Evolutionary conservation across 208 protist species (phyloP).

Genomic region (Acanthamoeba healyi): DNA sequence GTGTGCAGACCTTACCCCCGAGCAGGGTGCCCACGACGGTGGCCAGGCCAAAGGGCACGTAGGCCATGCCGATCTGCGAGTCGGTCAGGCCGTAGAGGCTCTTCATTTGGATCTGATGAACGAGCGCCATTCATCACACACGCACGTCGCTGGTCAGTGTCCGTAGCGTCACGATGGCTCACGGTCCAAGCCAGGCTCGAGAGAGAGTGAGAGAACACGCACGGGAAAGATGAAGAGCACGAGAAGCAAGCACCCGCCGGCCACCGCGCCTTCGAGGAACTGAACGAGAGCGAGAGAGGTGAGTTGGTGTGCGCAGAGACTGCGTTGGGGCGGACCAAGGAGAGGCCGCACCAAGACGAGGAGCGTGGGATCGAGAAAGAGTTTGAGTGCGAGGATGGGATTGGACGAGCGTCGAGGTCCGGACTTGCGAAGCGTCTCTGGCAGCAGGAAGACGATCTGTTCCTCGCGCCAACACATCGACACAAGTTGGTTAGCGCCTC

Average conservation of each 20-base stretch:
- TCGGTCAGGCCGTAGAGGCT: slow-evolving; percentile 39
- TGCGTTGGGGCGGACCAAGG: not conserved
- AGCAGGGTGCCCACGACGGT: slow-evolving; percentile 26
- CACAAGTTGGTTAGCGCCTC: too few species aligned
- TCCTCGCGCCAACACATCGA: too few species aligned
- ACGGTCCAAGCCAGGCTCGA: not conserved
- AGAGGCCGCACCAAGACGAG: not conserved
- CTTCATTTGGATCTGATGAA: slow-evolving; percentile 31
- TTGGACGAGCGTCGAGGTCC: slow-evolving; percentile 43
- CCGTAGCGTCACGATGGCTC: not conserved
- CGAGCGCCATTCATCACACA: not conserved
- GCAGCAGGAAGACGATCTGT: slow-evolving; percentile 50
- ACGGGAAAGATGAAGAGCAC: slow-evolving; percentile 59
- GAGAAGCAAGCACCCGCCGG: slow-evolving; percentile 34
- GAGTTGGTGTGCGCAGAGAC: too few species aligned
- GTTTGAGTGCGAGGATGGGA: slow-evolving; percentile 43
- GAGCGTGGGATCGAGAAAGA: slow-evolving; percentile 27
- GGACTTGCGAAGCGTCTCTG: slow-evolving; percentile 49
- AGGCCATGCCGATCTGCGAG: slow-evolving; percentile 31
- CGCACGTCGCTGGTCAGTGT: too few species aligned
- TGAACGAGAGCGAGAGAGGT: not conserved
- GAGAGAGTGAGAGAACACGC: not conserved
- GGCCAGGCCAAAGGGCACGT: slow-evolving; percentile 44
- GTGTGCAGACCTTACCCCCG: not conserved
- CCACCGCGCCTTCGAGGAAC: not conserved